Conservation (phyloP, 306 rosid species). For the Rosa multiflora region DNA sequence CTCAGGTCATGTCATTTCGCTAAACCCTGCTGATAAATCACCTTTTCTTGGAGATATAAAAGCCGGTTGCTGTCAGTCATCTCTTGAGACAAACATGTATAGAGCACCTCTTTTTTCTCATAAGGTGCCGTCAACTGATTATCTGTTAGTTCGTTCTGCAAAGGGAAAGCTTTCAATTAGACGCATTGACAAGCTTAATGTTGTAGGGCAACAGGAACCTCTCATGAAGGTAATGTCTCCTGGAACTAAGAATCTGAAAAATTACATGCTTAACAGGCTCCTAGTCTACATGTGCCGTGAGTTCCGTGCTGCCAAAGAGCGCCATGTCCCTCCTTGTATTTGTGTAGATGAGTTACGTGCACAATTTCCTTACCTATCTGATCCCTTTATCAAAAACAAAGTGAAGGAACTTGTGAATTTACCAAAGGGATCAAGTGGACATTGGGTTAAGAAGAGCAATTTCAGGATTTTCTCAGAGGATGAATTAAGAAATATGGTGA, state of each 20-base stretch:
- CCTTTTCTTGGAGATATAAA: conserved; percentile 91
- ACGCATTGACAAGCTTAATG: conserved; percentile 79
- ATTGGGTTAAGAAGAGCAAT: conserved; percentile 77
- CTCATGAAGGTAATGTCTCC: conserved; percentile 94
- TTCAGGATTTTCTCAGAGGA: conserved; percentile 76
- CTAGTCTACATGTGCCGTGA: conserved; percentile 81
- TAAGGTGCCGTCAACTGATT: conserved; percentile 80
- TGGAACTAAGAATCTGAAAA: conserved; percentile 86
- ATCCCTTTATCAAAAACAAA: conserved; percentile 71
- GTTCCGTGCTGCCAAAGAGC: conserved; percentile 82
- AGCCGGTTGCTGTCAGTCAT: conserved; percentile 74
- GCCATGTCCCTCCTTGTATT: conserved; percentile 50
- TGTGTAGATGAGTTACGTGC: conserved; percentile 64
- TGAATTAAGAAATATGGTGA: conserved; percentile 81
- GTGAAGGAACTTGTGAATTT: conserved; percentile 74
- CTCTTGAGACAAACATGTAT: conserved; percentile 94
- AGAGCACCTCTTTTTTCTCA: conserved; percentile 89
- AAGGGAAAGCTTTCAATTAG: conserved; percentile 87
- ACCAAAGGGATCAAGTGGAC: conserved; percentile 73
- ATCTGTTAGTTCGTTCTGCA: conserved; percentile 84
- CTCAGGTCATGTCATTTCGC: conserved; percentile 72
- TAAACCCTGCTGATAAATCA: conserved; percentile 92
- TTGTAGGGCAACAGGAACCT: conserved; percentile 97
- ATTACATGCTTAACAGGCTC: conserved; percentile 81
- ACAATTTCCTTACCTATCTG: conserved; percentile 77